Evolutionary conservation across 2,329 filamentous ascomycete species (phyloP).

Genomic region (Fusarium tuaranense): DNA sequence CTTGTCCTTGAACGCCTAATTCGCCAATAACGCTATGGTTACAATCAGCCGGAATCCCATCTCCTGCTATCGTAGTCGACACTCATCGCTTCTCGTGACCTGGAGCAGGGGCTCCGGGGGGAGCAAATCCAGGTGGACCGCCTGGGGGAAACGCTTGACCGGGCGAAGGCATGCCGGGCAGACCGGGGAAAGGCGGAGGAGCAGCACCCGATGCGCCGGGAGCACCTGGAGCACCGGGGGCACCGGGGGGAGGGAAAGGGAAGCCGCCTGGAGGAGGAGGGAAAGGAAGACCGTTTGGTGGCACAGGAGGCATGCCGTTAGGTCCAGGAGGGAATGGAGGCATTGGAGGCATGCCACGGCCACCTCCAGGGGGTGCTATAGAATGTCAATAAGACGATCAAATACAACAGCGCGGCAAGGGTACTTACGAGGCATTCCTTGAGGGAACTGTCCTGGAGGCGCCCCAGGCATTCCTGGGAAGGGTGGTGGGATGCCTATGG

Average conservation of each 20-base stretch:
- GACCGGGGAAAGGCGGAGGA: constrained; percentile 47
- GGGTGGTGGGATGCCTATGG: constrained; percentile 67
- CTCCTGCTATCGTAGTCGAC: neutral
- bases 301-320: constrained; percentile 58
- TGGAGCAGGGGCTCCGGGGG: constrained; percentile 50
- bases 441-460: constrained; percentile 55
- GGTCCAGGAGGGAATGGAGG: constrained; percentile 57
- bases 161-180: constrained; percentile 54
- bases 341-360: constrained; percentile 61
- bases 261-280: constrained; percentile 42
- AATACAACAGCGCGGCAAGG: neutral
- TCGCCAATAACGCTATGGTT: constrained; percentile 45
- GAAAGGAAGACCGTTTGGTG: constrained; percentile 55
- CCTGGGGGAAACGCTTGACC: constrained; percentile 58
- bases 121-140: constrained; percentile 49
- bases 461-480: constrained; percentile 65
- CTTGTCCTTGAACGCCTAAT: constrained; percentile 48
- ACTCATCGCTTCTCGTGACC: constrained; percentile 55
- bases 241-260: constrained; percentile 55
- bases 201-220: constrained; percentile 43
- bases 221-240: constrained; percentile 42
- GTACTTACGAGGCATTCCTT: constrained; percentile 65
- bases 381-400: constrained; percentile 20
- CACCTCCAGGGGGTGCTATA: constrained; percentile 62
- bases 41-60: constrained; percentile 32